Evolutionary conservation across 352 stramenopile genomes (phyloP), one percentile per base, ranked within the genome.

Genomic region (Pythium chondricola): DNA sequence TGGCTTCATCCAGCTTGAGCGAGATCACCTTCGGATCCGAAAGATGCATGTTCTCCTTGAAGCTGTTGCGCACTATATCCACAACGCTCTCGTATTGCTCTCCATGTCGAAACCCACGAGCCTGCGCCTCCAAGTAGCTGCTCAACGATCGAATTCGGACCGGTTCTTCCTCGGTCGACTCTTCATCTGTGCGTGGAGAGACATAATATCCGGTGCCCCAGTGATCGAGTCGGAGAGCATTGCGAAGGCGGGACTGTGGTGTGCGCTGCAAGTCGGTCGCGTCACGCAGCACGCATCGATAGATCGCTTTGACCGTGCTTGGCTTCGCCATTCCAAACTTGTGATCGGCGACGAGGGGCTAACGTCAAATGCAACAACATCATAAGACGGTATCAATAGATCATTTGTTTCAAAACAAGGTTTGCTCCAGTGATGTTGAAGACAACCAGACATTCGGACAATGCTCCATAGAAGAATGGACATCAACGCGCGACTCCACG

Each of bases 261-360:
- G 57, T 79, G 39, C 61, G 49, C 52, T 78, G 58, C 30, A 91
- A 64, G 38, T 78, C 67, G 9, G 42, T 52, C 14, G 70, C 71
- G 46, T 91, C 77, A 18, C 63, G 64, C 48, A 91, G 69, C 44
- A 91, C 56, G 56, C 69, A 83, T 24, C 74, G 69, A 61, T 88
- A 91, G 48, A 88, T 79, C 24, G 73, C 65, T 16, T 60, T 62
- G 38, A 82, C 45, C 3, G 66, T 74, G 36, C 70, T 43, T 2
- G 66, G 29, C 36, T 67, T 69, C 24, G 64, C 30, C 71, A 81
- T 84, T 13, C 10, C 29, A 33, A 13, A 33, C 13, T 33, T 33
- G 29, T 33, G 13, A 11, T 33, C 29, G 13, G 8, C 29, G 29
- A n/a, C n/a, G n/a, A n/a, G n/a, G n/a, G n/a, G 14, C 14, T 18